These are phyloP conservation scores for Nelumbo lutea DNA, from an alignment of 164 flowering plant genomes.

Conservation along the genomic window DNA sequence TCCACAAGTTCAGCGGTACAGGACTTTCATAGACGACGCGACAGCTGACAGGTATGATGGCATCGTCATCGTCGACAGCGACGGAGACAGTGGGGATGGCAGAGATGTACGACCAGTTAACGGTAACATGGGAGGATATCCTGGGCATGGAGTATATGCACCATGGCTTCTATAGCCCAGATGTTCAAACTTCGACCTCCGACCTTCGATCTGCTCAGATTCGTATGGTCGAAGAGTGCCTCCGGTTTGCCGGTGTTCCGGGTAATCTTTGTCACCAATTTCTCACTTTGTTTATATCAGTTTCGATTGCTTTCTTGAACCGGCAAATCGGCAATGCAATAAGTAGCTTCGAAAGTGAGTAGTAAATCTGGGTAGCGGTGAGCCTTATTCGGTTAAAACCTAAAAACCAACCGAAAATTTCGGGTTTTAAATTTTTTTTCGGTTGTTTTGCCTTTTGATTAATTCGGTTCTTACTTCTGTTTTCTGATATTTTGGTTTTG, in stretches of 20 bases:
- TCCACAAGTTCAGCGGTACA: neutral
- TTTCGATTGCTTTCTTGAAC: too few species aligned
- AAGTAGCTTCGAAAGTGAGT: too few species aligned
- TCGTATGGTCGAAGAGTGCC: constrained; percentile 86
- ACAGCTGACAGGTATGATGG: too few species aligned
- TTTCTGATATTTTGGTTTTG: too few species aligned
- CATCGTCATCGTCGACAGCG: neutral
- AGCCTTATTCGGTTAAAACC: too few species aligned
- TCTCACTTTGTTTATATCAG: neutral
- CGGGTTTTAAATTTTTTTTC: too few species aligned
- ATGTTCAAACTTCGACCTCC: constrained; percentile 30
- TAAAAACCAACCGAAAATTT: too few species aligned
- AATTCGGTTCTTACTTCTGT: too few species aligned
- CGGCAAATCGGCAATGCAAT: too few species aligned
- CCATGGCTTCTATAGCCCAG: constrained; percentile 77
- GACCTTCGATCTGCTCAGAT: constrained; percentile 87
- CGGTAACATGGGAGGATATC: constrained; percentile 69
- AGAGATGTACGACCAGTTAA: constrained; percentile 49
- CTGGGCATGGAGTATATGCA: constrained; percentile 96
- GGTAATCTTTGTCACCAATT: constrained; percentile 21
- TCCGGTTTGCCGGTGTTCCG: constrained; percentile 60
- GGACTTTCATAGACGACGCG: neutral
- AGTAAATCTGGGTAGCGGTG: too few species aligned
- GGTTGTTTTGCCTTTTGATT: too few species aligned
- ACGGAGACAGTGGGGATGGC: neutral